Evolutionary conservation across 139 green algal genomes (phyloP).

Genomic region (Chlorella ohadii): DNA sequence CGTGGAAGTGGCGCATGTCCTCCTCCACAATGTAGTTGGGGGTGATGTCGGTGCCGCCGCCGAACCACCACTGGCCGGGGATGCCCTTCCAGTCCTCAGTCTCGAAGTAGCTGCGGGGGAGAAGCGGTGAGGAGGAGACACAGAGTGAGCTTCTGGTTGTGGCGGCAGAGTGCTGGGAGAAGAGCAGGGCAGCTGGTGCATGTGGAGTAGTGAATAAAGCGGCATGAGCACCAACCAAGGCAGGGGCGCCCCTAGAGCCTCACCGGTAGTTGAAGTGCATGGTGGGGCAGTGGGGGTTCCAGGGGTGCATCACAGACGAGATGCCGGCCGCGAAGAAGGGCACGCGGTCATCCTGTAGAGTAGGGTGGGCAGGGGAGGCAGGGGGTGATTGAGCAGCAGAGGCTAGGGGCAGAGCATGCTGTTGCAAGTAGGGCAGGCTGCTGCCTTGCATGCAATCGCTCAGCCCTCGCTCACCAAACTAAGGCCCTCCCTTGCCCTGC

Average conservation of each 20-base stretch:
- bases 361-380: too few relatives aligned
- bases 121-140: neutral
- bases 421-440: too few relatives aligned
- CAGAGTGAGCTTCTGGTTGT: neutral
- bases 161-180: neutral
- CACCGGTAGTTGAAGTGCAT: conserved; percentile 99
- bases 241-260: neutral
- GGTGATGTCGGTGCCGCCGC: conserved; percentile 98
- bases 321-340: conserved; percentile 99
- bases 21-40: conserved; percentile 93
- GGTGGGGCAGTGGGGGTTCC: conserved; percentile 95
- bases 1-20: conserved; percentile 99
- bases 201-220: too few relatives aligned
- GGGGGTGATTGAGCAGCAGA: too few relatives aligned
- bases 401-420: too few relatives aligned
- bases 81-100: conserved; percentile 94
- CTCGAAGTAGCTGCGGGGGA: conserved; percentile 92
- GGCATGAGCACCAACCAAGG: neutral
- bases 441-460: too few relatives aligned
- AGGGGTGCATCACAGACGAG: conserved; percentile 97
- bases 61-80: conserved; percentile 98
- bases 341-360: conserved; percentile 74
- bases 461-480: too few relatives aligned
- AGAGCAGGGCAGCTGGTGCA: neutral
- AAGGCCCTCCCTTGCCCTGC: too few relatives aligned